Evolutionary conservation across 805 yeast species (phyloP).

Genomic region (Debaryomyces hansenii): DNA sequence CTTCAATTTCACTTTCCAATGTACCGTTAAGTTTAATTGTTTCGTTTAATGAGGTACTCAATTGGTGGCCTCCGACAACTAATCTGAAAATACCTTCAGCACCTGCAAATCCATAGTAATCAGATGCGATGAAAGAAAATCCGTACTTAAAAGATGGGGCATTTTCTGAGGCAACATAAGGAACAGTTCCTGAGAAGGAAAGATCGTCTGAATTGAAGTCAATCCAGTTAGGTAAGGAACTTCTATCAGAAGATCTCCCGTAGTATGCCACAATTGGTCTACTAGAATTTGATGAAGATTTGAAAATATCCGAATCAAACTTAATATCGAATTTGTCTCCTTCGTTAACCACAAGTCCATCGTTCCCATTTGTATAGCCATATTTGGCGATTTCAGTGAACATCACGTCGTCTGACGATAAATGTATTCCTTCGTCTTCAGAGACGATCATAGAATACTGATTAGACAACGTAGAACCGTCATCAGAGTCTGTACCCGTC

Average conservation of each 20-base stretch:
- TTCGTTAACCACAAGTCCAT: slow-evolving; percentile 73
- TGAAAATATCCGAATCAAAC: slow-evolving; percentile 64
- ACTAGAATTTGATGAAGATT: slow-evolving; percentile 40
- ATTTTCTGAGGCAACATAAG: slow-evolving; percentile 76
- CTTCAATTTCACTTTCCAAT: slow-evolving; percentile 51
- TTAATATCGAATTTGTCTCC: slow-evolving; percentile 64
- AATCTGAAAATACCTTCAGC: slow-evolving; percentile 68
- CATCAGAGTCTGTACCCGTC: slow-evolving; percentile 64
- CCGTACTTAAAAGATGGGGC: slow-evolving; percentile 82
- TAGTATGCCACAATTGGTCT: slow-evolving; percentile 63
- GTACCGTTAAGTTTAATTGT: slow-evolving; percentile 67
- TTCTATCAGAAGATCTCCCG: slow-evolving; percentile 77
- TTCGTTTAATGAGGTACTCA: slow-evolving; percentile 64
- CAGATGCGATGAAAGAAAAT: slow-evolving; percentile 77
- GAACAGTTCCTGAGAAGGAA: slow-evolving; percentile 84
- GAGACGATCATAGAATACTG: slow-evolving; percentile 64
- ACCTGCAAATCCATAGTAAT: slow-evolving; percentile 71
- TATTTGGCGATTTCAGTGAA: slow-evolving; percentile 54
- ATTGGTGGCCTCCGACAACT: slow-evolving; percentile 84
- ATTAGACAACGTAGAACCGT: slow-evolving; percentile 42
- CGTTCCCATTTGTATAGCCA: slow-evolving; percentile 76
- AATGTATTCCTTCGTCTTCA: slow-evolving; percentile 51
- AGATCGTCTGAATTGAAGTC: slow-evolving; percentile 60
- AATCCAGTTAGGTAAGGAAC: slow-evolving; percentile 92
- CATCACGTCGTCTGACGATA: slow-evolving; percentile 44